A percentile compares a stretch with the other conserved stretches of the same genome.
Conservation (phyloP, 345 rosid genomes). For the Excoecaria cochinchinensis region DNA sequence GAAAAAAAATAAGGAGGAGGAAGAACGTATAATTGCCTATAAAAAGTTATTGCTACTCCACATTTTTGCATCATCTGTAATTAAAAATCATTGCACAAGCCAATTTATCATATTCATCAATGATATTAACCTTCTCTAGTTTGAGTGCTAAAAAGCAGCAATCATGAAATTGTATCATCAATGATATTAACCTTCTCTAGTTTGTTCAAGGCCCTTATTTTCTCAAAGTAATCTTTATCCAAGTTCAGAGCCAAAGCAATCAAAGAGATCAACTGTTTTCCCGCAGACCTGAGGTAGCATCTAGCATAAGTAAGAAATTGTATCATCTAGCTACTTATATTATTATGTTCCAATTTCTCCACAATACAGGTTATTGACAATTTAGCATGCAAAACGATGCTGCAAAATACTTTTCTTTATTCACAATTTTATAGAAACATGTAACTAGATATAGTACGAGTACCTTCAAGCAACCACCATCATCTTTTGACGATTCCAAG, state of each 20-base stretch:
- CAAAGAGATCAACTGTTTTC: constrained; percentile 47
- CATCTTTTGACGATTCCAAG: too few species aligned
- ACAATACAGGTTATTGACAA: not conserved
- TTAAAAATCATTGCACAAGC: not conserved
- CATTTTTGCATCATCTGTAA: not conserved
- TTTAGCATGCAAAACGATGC: not conserved
- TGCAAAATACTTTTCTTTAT: not conserved
- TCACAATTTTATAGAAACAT: not conserved
- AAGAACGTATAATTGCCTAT: not conserved
- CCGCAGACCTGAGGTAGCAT: constrained; percentile 50
- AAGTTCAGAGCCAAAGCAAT: constrained; percentile 73
- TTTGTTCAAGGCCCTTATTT: constrained; percentile 51
- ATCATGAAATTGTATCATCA: not conserved
- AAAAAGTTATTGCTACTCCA: not conserved
- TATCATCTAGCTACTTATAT: not conserved
- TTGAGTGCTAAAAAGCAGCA: not conserved
- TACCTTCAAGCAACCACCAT: too few species aligned
- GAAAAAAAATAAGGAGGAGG: not conserved
- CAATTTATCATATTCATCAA: not conserved
- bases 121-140: not conserved
- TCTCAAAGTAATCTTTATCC: constrained; percentile 62
- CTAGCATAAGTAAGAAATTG: not conserved
- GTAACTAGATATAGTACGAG: not conserved
- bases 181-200: too few species aligned
- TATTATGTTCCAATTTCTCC: not conserved